Base-by-base conservation (phyloP, 2,329 filamentous ascomycete species). In the Cytospora piceicola region DNA sequence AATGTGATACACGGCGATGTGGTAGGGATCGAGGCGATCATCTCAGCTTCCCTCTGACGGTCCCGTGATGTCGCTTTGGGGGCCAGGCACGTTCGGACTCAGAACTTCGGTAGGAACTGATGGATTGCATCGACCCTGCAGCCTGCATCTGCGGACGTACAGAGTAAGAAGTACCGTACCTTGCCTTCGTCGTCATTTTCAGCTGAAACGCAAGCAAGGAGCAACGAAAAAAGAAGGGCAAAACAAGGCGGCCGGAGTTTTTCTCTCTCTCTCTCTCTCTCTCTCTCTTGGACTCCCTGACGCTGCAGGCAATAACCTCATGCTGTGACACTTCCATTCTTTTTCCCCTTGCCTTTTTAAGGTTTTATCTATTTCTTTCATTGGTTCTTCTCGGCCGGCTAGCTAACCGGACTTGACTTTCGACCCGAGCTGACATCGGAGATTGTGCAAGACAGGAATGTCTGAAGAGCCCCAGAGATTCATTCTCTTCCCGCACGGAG, bases 321-420 rank as follows among this genome's bases (percentile, higher is more conserved):
- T 63, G 53, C 52, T 55, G 60, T 63, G 60, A 39, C 55, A 56
- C 60, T 63, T 54, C 52, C 55, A 39, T 56, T 49, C 60, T 34
- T 51, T 63, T 20, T n/a, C 49, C 49, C 7, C 22, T 34, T 42
- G n/a, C 29, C 52, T 36, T 24, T 17, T 58, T 17, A 7, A 34
- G n/a, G n/a, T 39, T 29, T 46, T 53, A 8, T 46, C 20, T 8
- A 9, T 27, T 46, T n/a, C 14, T 39, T 20, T n/a, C n/a, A 30
- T 30, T 32, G 59, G 51, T 27, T 30, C 11, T 61, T 17, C n/a
- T 29, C 24, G 34, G 51, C 2, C 57, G 53, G 39, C 49, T 39
- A 17, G 15, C 36, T 17, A 5, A 39, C 36, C 15, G 12, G 15
- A 34, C 32, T 12, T 8, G 32, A 34, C 32, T 34, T 34, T 34